Base-by-base conservation (phyloP, 345 rosid species). In the Fremontodendron californicum region DNA sequence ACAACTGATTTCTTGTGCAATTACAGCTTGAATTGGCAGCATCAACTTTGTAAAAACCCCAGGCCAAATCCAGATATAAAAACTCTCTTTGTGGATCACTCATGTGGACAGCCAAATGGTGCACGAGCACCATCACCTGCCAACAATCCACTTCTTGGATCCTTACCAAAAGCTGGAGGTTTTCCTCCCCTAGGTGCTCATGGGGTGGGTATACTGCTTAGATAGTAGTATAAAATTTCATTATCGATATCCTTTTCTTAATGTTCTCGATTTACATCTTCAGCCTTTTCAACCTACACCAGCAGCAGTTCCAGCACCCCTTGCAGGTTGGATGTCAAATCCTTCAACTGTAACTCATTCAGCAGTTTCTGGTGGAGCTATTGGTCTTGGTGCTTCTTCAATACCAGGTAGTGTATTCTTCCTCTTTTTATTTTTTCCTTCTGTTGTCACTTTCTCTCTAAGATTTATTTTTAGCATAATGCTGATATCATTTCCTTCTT, bases 321-420 rank as follows among this genome's bases (percentile, higher is more conserved):
- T 93, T 81, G 99, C 99, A 67, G 92, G 98, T 82, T 93, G 99
- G 99, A 96, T 96, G 99, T 89, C 99, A 33, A 92, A 85, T 85
- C 89, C 98, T 82, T 80, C 99, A 71, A 80, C 93, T 74, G 92
- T 91, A 57, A 84, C 93, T 74, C 98, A 92, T 88, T 91, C 94
- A 62, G 89, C 94, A 42, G 94, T 91, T 79, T 90, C 97, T 68
- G 92, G 88, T 60, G 96, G 97, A 80, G 93, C 92, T 78, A 93
- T 93, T 79, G 91, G 96, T 83, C 96, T 93, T 62, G 97, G 94
- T 78, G 84, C 88, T 74, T 89, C 99, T 72, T 92, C 98, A 35
- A 91, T 93, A 72, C 93, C 91, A 78, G 97, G 97, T 92, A 79
- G 57, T 71, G 48, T 6, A 64, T 55, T 71, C 33, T 76, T n/a